phyloP scores from a whole-genome alignment of 129 eudicot species.

The Escallonia rubra region DNA sequence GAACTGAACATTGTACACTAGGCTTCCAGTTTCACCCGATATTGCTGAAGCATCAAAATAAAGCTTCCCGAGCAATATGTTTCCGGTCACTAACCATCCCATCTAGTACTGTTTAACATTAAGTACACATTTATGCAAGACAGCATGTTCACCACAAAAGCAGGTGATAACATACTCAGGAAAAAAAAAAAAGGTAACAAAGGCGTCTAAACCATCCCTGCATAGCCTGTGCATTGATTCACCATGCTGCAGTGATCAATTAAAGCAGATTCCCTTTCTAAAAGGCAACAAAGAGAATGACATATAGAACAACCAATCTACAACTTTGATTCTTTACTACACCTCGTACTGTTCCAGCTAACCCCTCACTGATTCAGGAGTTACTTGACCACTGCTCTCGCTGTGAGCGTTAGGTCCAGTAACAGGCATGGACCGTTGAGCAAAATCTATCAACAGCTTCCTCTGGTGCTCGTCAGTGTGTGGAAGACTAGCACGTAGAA shows the following conservation, averaged over 20 bases:
- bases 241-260: slow-evolving; percentile 3
- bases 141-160: not conserved
- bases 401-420: slow-evolving; percentile 53
- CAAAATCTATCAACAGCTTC: slow-evolving; percentile 65
- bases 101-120: not conserved
- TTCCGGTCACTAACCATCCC: not conserved
- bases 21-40: too few relatives aligned
- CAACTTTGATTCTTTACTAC: not conserved
- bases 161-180: not conserved
- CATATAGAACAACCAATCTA: slow-evolving; percentile 7
- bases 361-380: slow-evolving; percentile 74
- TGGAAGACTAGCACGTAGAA: slow-evolving; percentile 87
- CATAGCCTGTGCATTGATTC: not conserved
- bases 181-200: not conserved
- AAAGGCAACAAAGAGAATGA: not conserved
- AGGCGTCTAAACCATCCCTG: slow-evolving; percentile 7
- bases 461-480: slow-evolving; percentile 84
- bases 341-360: slow-evolving; percentile 4
- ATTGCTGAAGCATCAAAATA: not conserved
- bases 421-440: slow-evolving; percentile 80
- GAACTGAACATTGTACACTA: too few relatives aligned
- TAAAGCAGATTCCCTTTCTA: not conserved
- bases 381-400: slow-evolving; percentile 56
- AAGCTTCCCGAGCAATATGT: not conserved
- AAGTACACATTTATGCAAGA: slow-evolving; percentile 1